Base-by-base conservation (phyloP, 2,329 filamentous ascomycete species). In the Geosmithia flava region DNA sequence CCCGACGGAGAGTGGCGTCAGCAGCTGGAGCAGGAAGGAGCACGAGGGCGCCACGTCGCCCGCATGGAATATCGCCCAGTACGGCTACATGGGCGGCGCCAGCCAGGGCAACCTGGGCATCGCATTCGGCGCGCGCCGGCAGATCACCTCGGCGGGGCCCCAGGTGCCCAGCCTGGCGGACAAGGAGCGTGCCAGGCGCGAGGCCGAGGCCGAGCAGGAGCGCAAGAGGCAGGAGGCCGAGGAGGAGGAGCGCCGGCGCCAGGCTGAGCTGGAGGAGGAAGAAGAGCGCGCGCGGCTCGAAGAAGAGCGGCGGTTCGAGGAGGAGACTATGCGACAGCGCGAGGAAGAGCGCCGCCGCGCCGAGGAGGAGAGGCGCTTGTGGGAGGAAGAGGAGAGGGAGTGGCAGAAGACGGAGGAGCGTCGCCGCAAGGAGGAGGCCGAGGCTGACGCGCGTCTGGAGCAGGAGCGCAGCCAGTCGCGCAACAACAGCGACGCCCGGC, bases 21-120 rank as follows among this genome's bases (percentile, higher is more conserved):
- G 86, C 61, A 94, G 81, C 65, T 97, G 93, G 93, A 95, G 87
- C 65, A 94, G 81, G 62, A 87, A 78, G 63, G 76, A 78, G 48
- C 87, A 96, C 55, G 86, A 96, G 63, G 79, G 78, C 16, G 76
- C 75, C 43, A 96, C 90, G 2, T 75, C 83, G 23, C 93, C 93
- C 0, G 93, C 93, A 1, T 98, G 93, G 93, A 98, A 97, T 62
- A 97, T 97, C 56, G 85, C 90, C 49, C 93, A 98, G 62, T 98
- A 98, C 61, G 90, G 93, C 7, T 98, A 96, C 66, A 93, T 97
- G 85, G 93, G 93, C 50, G 93, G 93, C 45, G 93, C 93, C 23
- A 96, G 87, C 59, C 93, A 98, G 63, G 91, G 88, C 3, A 97
- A 95, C 57, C 81, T 96, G 52, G 93, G 93, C 17, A 88, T 98